Evolutionary conservation across 106 monocot species (phyloP).

Genomic region (Allium fistulosum): DNA sequence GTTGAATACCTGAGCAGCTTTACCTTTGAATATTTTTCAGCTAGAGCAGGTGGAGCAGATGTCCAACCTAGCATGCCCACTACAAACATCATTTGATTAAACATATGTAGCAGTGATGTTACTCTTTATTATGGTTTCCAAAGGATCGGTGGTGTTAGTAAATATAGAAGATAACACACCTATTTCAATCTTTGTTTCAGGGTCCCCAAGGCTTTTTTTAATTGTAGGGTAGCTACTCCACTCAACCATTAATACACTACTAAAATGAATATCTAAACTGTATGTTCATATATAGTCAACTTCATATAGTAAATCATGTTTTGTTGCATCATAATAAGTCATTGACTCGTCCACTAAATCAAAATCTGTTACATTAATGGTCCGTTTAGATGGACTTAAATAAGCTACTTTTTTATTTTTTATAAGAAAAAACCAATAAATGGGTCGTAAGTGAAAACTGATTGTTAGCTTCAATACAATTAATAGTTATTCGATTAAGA

Average conservation of each 20-base stretch:
- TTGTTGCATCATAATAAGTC: slow-evolving; percentile 49
- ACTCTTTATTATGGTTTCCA: slow-evolving; percentile 9
- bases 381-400: too few species aligned
- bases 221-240: background rate
- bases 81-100: too few species aligned
- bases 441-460: background rate
- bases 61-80: too few species aligned
- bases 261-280: slow-evolving; percentile 5
- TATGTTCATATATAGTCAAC: slow-evolving; percentile 8
- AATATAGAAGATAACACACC: slow-evolving; percentile 19
- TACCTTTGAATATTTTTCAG: too few species aligned
- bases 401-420: too few species aligned
- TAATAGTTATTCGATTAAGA: slow-evolving; percentile 8
- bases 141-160: slow-evolving; percentile 11
- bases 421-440: too few species aligned
- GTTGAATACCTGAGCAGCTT: too few species aligned
- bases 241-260: slow-evolving; percentile 15
- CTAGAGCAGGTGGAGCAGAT: too few species aligned
- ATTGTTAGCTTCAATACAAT: slow-evolving; percentile 9
- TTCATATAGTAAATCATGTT: slow-evolving; percentile 27
- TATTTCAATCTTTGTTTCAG: slow-evolving; percentile 1
- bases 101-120: slow-evolving; percentile 2
- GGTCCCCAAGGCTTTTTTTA: slow-evolving; percentile 1
- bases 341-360: slow-evolving; percentile 30
- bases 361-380: background rate